A percentile compares a stretch with the other conserved stretches of the same genome.
Evolutionary conservation across 164 flowering plant species (phyloP).

Genomic region (Liquidambar formosana): DNA sequence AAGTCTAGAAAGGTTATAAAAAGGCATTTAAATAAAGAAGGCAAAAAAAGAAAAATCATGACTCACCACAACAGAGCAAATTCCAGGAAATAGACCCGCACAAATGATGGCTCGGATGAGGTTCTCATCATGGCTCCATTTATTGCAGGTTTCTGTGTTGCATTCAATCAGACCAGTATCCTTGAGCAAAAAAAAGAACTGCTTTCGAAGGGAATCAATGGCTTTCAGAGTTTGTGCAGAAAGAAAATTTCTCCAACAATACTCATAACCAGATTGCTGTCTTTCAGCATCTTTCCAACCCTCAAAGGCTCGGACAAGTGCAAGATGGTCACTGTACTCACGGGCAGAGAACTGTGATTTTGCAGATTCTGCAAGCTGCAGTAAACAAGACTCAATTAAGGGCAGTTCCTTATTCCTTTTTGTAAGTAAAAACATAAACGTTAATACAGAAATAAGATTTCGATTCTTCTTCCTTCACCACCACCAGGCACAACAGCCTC

Average conservation of each 20-base stretch:
- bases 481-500: background rate
- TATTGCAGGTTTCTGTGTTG: constrained; percentile 37
- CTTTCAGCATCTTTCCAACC: constrained; percentile 96
- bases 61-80: constrained; percentile 89
- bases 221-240: constrained; percentile 87
- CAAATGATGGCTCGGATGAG: constrained; percentile 84
- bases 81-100: constrained; percentile 91
- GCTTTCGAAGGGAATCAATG: constrained; percentile 81
- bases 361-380: constrained; percentile 88
- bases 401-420: background rate
- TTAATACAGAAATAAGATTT: background rate
- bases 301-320: constrained; percentile 84
- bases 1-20: background rate
- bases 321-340: constrained; percentile 85
- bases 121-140: constrained; percentile 74
- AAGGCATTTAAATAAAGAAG: background rate
- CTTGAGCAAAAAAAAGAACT: constrained; percentile 69
- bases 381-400: background rate
- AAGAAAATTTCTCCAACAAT: constrained; percentile 93
- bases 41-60: background rate
- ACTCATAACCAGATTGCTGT: constrained; percentile 67
- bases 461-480: background rate
- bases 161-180: constrained; percentile 69
- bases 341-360: constrained; percentile 70
- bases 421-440: background rate